Evolutionary conservation across 2,329 filamentous ascomycete genomes (phyloP).

Genomic region (Talaromyces sp.): DNA sequence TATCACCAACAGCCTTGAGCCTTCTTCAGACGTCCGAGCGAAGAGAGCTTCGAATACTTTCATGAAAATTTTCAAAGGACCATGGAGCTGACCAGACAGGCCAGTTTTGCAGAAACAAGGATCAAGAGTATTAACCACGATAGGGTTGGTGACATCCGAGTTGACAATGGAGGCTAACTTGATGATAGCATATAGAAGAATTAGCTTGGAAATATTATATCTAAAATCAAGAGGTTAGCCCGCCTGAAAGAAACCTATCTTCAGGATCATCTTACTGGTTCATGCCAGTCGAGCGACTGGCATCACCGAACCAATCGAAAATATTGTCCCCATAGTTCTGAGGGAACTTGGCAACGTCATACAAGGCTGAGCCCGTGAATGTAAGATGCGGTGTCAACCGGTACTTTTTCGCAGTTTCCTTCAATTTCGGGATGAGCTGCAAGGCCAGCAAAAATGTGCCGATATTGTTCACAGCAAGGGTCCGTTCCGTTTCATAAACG

Average conservation of each 20-base stretch:
- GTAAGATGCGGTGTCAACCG: constrained; percentile 2
- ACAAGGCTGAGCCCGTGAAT: constrained; percentile 7
- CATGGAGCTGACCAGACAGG: not conserved
- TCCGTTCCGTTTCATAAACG: constrained; percentile 1
- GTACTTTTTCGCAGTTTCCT: not conserved
- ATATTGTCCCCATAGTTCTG: not conserved
- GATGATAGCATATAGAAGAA: not conserved
- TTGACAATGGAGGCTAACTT: not conserved
- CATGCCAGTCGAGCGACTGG: not conserved
- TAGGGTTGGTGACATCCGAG: not conserved
- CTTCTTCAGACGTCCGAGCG: not conserved
- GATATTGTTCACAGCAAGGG: constrained; percentile 1
- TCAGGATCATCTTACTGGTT: not conserved
- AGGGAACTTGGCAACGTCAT: constrained; percentile 2
- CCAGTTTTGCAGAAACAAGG: constrained; percentile 1
- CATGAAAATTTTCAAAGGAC: not conserved
- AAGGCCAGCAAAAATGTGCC: not conserved
- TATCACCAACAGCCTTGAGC: not conserved
- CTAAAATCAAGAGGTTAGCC: not conserved
- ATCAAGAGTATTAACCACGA: not conserved
- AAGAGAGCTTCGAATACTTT: not conserved
- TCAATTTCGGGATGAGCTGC: constrained; percentile 1
- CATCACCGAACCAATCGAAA: not conserved
- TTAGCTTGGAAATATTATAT: not conserved
- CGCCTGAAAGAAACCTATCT: not conserved